Conservation (phyloP, 2,329 filamentous ascomycete genomes). For the Stemphylium lycopersici region DNA sequence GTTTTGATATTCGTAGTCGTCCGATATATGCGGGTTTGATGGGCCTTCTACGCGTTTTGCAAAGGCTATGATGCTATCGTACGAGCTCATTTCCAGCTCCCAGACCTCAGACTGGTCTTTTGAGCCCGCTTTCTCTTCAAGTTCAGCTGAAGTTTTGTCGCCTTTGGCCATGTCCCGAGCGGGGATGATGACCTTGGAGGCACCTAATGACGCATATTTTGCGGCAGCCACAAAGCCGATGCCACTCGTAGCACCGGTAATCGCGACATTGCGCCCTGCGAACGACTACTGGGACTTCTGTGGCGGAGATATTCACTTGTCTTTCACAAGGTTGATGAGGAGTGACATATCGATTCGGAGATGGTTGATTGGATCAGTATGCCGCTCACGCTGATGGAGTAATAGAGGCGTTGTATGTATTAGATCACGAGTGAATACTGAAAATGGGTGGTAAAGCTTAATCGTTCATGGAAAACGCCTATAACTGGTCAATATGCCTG, state of each 20-base stretch:
- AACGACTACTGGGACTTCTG: not conserved
- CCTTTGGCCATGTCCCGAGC: not conserved
- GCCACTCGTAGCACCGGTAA: not conserved
- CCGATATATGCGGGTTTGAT: too few species aligned
- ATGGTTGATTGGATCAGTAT: too few species aligned
- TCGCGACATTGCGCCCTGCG: not conserved
- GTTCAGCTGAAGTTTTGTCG: not conserved
- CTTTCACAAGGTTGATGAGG: not conserved
- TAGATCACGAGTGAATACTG: not conserved
- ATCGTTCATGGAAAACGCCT: too few species aligned
- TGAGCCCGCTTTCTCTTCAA: not conserved
- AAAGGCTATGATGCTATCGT: not conserved
- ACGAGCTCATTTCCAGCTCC: not conserved
- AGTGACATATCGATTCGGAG: not conserved
- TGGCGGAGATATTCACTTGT: not conserved
- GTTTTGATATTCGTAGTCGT: too few species aligned
- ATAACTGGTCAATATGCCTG: not conserved
- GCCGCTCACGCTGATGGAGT: too few species aligned
- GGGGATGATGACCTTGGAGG: not conserved
- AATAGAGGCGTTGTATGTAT: not conserved
- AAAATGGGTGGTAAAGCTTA: not conserved
- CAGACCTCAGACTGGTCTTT: not conserved
- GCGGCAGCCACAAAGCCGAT: not conserved
- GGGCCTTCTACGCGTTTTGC: not conserved
- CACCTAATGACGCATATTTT: not conserved